Evolutionary conservation across 108 stramenopile genomes (phyloP).

Genomic region (Discostella pseudostelligera): DNA sequence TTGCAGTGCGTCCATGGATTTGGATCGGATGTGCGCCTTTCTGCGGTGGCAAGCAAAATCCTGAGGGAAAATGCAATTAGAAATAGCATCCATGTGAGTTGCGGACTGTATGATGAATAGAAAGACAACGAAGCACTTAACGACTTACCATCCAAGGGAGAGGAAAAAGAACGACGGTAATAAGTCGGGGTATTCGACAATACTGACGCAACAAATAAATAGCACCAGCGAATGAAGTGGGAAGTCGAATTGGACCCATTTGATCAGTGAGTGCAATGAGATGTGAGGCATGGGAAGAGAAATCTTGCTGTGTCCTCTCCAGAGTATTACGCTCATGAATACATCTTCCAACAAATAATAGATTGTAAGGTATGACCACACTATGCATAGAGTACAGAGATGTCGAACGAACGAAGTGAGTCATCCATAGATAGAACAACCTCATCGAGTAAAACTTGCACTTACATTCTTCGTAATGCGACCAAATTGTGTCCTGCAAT

Average conservation of each 20-base stretch:
- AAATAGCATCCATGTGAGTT: not conserved
- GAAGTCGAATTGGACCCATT: conserved; percentile 26
- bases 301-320: conserved; percentile 60
- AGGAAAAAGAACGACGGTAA: conserved; percentile 67
- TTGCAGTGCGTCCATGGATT: conserved; percentile 59
- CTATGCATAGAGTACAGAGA: conserved; percentile 1
- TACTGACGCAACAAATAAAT: conserved; percentile 45
- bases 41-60: conserved; percentile 49
- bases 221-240: conserved; percentile 64
- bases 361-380: conserved; percentile 44
- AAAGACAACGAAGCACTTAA: not conserved
- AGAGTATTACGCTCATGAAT: conserved; percentile 56
- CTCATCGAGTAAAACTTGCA: not conserved
- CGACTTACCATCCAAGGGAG: conserved; percentile 34
- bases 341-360: conserved; percentile 62
- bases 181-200: conserved; percentile 68
- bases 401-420: conserved; percentile 12
- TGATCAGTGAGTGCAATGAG: conserved; percentile 9
- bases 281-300: conserved; percentile 20
- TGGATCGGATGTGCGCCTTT: conserved; percentile 47
- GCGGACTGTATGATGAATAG: not conserved
- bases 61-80: conserved; percentile 27
- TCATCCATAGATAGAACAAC: not conserved
- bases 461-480: conserved; percentile 34
- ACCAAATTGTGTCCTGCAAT: conserved; percentile 22